These are phyloP conservation scores for Nannizzia gypsea DNA, from an alignment of 2,329 filamentous ascomycete genomes.

Conservation along the genomic window DNA sequence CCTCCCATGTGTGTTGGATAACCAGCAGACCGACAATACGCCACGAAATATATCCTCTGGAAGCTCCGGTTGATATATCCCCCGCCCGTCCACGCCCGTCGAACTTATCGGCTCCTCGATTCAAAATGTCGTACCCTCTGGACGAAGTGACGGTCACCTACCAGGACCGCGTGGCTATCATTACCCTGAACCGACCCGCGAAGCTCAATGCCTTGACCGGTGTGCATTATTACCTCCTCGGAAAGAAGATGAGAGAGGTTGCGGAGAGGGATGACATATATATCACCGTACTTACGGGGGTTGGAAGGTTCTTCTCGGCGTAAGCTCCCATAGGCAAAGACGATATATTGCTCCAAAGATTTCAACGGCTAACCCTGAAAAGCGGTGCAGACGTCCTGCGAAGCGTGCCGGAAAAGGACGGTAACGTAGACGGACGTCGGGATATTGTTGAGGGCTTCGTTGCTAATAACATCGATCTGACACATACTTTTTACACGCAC, in stretches of 20 bases:
- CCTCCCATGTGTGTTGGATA: too few relatives aligned
- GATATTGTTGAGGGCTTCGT: slow-evolving; percentile 62
- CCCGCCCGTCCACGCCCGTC: neutral
- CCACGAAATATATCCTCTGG: neutral
- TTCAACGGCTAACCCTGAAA: too few relatives aligned
- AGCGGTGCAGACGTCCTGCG: slow-evolving; percentile 71
- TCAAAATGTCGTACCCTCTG: neutral
- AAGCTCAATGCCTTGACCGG: slow-evolving; percentile 77
- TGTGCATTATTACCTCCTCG: slow-evolving; percentile 65
- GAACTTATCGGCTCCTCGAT: neutral
- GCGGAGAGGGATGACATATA: slow-evolving; percentile 67
- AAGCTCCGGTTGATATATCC: neutral
- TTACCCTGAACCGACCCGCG: slow-evolving; percentile 72
- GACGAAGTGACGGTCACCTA: slow-evolving; percentile 49
- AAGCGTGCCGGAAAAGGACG: slow-evolving; percentile 32
- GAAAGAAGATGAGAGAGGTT: slow-evolving; percentile 61
- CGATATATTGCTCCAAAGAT: too few relatives aligned
- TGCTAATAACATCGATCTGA: slow-evolving; percentile 77
- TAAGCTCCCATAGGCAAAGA: slow-evolving; percentile 29
- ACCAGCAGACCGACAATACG: neutral
- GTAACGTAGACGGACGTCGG: slow-evolving; percentile 35
- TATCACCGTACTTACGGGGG: slow-evolving; percentile 74
- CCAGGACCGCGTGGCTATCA: slow-evolving; percentile 60
- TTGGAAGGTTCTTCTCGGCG: slow-evolving; percentile 77
- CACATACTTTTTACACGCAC: slow-evolving; percentile 82